These are phyloP conservation scores for Loxodes magnus DNA, from an alignment of 73 alveolate genomes.

Conservation along the genomic window DNA sequence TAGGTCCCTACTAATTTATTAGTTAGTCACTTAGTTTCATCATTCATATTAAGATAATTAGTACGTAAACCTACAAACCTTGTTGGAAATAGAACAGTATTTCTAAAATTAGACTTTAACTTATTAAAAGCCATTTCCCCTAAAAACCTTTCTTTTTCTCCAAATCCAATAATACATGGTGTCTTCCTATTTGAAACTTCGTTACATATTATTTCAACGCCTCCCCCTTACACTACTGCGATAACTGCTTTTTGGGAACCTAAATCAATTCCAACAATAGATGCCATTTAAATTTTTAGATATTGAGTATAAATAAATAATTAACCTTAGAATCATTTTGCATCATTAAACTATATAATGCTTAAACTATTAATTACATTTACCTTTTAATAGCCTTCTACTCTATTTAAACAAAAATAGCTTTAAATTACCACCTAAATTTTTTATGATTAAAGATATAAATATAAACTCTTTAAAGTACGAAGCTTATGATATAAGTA, in stretches of 20 bases:
- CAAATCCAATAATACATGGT: slow-evolving; percentile 55
- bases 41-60: slow-evolving; percentile 46
- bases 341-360: too few species aligned
- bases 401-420: too few species aligned
- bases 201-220: slow-evolving; percentile 58
- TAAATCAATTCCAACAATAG: slow-evolving; percentile 69
- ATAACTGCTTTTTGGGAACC: slow-evolving; percentile 65
- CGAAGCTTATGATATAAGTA: too few species aligned
- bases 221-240: slow-evolving; percentile 69
- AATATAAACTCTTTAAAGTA: too few species aligned
- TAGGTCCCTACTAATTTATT: slow-evolving; percentile 28
- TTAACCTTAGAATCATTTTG: too few species aligned
- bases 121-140: slow-evolving; percentile 67
- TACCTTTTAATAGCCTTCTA: too few species aligned
- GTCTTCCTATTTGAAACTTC: slow-evolving; percentile 65
- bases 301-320: too few species aligned
- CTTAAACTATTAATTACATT: too few species aligned
- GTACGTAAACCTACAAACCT: slow-evolving; percentile 57
- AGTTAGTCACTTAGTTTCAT: slow-evolving; percentile 59
- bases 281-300: slow-evolving; percentile 29
- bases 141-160: slow-evolving; percentile 51
- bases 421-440: too few species aligned
- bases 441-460: too few species aligned
- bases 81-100: slow-evolving; percentile 39
- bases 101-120: slow-evolving; percentile 51